phyloP scores from a whole-genome alignment of 352 stramenopile genomes.

The Globisporangium cederbergense region DNA sequence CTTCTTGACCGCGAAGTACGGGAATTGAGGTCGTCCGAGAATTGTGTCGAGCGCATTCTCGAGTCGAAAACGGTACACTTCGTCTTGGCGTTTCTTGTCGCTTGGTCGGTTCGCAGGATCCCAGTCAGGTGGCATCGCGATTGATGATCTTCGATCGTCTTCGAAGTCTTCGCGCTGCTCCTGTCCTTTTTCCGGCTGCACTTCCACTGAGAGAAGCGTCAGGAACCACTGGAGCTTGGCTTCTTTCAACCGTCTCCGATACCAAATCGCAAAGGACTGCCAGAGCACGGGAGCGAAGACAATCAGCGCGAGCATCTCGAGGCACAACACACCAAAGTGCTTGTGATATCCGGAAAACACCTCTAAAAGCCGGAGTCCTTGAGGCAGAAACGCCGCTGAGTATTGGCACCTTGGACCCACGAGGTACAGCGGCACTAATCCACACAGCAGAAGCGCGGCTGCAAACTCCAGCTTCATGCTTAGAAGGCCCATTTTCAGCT shows the following conservation, averaged over 20 bases:
- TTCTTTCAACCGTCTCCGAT: conserved; percentile 21
- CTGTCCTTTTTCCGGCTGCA: conserved; percentile 15
- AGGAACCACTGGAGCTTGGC: conserved; percentile 39
- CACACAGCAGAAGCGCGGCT: conserved; percentile 6
- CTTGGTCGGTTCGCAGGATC: not conserved
- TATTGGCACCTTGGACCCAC: conserved; percentile 1
- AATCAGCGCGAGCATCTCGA: conserved; percentile 13
- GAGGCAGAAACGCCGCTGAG: not conserved
- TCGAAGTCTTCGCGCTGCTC: not conserved
- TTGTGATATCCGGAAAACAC: not conserved
- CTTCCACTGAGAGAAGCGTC: conserved; percentile 28
- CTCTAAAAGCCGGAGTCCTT: not conserved
- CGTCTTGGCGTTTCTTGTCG: conserved; percentile 6
- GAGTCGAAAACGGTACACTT: conserved; percentile 28
- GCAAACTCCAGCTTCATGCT: conserved; percentile 16
- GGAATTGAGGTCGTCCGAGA: conserved; percentile 25
- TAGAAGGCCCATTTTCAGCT: conserved; percentile 9
- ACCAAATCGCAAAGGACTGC: conserved; percentile 24
- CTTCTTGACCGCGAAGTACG: conserved; percentile 36
- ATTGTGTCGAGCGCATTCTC: conserved; percentile 42
- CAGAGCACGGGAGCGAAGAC: conserved; percentile 22
- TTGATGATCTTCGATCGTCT: not conserved
- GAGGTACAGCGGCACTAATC: conserved; percentile 4
- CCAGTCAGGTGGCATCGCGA: not conserved
- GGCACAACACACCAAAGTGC: not conserved